These are phyloP conservation scores for Monosporascus sp. DNA, from an alignment of 2,329 filamentous ascomycete genomes.

Conservation along the genomic window DNA sequence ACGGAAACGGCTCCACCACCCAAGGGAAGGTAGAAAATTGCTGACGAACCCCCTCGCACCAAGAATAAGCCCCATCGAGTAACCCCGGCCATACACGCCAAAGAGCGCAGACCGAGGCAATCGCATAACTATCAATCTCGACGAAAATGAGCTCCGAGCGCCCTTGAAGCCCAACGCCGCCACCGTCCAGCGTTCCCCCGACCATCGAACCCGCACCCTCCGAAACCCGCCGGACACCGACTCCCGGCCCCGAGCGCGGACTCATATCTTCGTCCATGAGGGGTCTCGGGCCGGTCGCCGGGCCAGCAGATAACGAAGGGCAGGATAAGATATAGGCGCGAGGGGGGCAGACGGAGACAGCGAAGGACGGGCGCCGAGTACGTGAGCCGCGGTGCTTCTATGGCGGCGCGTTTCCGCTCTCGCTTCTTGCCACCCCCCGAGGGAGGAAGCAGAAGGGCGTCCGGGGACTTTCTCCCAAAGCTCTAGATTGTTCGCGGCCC, in stretches of 20 bases:
- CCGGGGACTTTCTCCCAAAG: constrained; percentile 99
- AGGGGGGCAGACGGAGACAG: constrained; percentile 29
- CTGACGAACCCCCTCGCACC: constrained; percentile 75
- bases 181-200: constrained; percentile 17
- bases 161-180: too few relatives aligned
- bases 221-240: constrained; percentile 12
- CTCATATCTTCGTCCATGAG: constrained; percentile 85
- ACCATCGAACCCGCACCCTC: constrained; percentile 20
- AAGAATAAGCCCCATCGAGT: constrained; percentile 99
- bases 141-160: constrained; percentile 58
- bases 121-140: constrained; percentile 98
- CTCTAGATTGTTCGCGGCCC: constrained; percentile 29
- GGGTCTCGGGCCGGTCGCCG: constrained; percentile 34
- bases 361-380: constrained; percentile 52
- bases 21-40: constrained; percentile 35
- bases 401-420: constrained; percentile 98
- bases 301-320: constrained; percentile 10
- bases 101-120: constrained; percentile 56
- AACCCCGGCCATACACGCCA: constrained; percentile 52
- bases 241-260: constrained; percentile 50
- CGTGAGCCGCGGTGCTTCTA: constrained; percentile 95
- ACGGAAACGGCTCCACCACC: neutral
- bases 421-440: constrained; percentile 38
- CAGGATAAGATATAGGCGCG: constrained; percentile 30
- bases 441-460: constrained; percentile 47